A percentile compares a stretch with the other conserved stretches of the same genome.
Evolutionary conservation across 805 yeast species (phyloP).

Genomic region (Kodamaea neixiangensis): DNA sequence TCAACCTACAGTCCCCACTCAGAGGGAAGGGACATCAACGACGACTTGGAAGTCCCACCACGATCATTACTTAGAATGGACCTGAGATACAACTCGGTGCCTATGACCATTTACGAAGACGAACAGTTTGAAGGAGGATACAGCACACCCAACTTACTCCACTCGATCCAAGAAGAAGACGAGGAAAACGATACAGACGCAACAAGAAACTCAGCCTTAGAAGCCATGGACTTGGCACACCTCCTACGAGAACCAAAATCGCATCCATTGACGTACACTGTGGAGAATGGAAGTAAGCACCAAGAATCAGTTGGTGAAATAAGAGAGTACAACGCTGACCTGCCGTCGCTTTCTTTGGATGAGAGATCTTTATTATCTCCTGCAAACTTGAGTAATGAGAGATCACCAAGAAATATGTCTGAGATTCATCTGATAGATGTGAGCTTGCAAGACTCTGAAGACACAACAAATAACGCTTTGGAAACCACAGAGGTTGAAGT

Average conservation of each 20-base stretch:
- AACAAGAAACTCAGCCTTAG: background rate
- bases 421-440: too few relatives aligned
- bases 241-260: background rate
- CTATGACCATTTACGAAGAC: slow-evolving; percentile 3
- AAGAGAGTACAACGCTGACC: background rate
- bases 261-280: background rate
- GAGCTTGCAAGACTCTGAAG: too few relatives aligned
- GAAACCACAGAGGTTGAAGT: too few relatives aligned
- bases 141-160: background rate
- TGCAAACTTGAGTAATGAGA: background rate
- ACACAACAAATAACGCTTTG: background rate
- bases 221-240: background rate
- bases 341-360: background rate
- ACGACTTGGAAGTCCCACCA: background rate
- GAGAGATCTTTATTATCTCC: background rate
- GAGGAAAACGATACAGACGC: slow-evolving; percentile 4
- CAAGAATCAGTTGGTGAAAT: background rate
- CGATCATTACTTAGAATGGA: slow-evolving; percentile 2
- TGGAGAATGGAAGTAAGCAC: background rate
- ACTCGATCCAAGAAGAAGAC: slow-evolving; percentile 5
- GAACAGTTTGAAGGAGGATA: background rate
- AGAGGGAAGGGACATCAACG: slow-evolving; percentile 1
- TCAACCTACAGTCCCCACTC: background rate
- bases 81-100: background rate
- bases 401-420: background rate